These are phyloP conservation scores for Xylaria grammica DNA, from an alignment of 495 filamentous ascomycete species.

Conservation along the genomic window DNA sequence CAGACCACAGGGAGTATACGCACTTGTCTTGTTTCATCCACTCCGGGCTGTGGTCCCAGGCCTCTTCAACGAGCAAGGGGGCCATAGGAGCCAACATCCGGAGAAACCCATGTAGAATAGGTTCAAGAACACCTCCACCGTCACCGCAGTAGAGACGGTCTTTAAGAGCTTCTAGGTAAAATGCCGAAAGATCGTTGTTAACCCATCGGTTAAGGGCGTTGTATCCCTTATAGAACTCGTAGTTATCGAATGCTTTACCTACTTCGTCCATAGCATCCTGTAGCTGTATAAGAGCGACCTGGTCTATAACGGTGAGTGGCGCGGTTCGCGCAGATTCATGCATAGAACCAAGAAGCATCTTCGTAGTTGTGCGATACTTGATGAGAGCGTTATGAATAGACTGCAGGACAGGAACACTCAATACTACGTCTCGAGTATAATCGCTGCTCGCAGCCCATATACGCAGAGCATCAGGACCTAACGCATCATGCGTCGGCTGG, in stretches of 20 bases:
- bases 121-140: constrained; percentile 67
- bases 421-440: constrained; percentile 83
- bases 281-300: constrained; percentile 79
- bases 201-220: constrained; percentile 78
- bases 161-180: constrained; percentile 92
- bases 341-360: constrained; percentile 84
- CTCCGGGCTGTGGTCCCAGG: constrained; percentile 76
- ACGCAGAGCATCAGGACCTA: constrained; percentile 84
- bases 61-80: constrained; percentile 85
- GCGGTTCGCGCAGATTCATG: constrained; percentile 59
- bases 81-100: constrained; percentile 80
- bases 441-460: constrained; percentile 92
- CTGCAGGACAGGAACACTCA: constrained; percentile 75
- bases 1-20: constrained; percentile 10
- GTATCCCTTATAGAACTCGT: constrained; percentile 83
- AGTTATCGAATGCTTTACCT: constrained; percentile 64
- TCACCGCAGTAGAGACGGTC: constrained; percentile 85
- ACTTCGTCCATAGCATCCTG: constrained; percentile 64
- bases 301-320: constrained; percentile 62
- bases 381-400: constrained; percentile 74
- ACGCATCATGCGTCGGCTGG: constrained; percentile 40
- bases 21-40: constrained; percentile 58
- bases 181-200: constrained; percentile 80
- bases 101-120: constrained; percentile 72
- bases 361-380: constrained; percentile 86